phyloP scores from a whole-genome alignment of 371 early-diverging fungal genomes.

The Mortierella sp. region DNA sequence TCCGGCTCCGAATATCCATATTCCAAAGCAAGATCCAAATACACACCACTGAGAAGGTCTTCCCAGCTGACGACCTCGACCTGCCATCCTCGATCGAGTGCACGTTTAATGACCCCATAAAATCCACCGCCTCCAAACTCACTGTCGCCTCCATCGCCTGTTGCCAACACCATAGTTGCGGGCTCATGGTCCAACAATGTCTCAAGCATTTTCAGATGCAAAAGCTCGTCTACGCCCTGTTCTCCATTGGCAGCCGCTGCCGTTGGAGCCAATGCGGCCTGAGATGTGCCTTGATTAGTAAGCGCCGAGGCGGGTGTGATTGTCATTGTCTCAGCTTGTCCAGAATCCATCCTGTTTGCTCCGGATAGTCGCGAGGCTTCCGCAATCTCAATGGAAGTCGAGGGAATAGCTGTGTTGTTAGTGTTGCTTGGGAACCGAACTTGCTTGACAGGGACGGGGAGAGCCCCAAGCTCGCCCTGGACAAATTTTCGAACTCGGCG shows the following conservation, averaged over 20 bases:
- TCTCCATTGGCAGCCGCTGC: constrained; percentile 30
- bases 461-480: constrained; percentile 36
- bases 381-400: no score
- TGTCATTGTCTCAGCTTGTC: no score
- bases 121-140: constrained; percentile 59
- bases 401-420: not conserved
- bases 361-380: not conserved
- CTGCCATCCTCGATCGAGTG: constrained; percentile 57
- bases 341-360: not conserved
- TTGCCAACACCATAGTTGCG: constrained; percentile 54
- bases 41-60: constrained; percentile 48
- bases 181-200: constrained; percentile 55
- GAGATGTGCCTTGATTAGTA: not conserved
- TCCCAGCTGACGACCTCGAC: constrained; percentile 60
- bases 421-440: constrained; percentile 16
- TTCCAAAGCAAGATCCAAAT: constrained; percentile 39
- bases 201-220: constrained; percentile 59
- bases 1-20: constrained; percentile 24
- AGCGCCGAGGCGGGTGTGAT: no score
- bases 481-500: constrained; percentile 44
- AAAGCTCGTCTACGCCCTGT: constrained; percentile 58
- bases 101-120: constrained; percentile 48
- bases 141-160: constrained; percentile 56
- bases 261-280: not conserved
- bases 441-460: constrained; percentile 34